Evolutionary conservation across 805 yeast genomes (phyloP), one percentile per base, ranked within the genome.

Genomic region (Saturnispora saitoi): DNA sequence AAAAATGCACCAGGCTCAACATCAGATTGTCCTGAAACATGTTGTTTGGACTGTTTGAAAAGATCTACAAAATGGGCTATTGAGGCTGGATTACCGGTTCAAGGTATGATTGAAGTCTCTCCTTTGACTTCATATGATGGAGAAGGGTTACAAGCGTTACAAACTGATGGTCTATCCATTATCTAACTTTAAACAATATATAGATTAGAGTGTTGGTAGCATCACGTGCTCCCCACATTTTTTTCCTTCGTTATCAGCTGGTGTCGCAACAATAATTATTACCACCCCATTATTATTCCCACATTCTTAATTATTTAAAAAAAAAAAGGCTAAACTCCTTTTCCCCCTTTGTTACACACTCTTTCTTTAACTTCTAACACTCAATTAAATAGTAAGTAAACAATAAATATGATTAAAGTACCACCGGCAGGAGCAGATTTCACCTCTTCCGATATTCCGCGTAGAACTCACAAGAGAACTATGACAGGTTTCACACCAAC

Each of bases 401-500:
- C 26, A n/a, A 17, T 6, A 28, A 17, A 10, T 20, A 45, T 45
- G 48, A 38, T 38, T 10, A 34, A 26, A 22, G 43, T 45, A 6
- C 42, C 48, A 39, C 14, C 30, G 11, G 40, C 48, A 28, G 48
- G 44, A 14, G 43, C 48, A 7, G 48, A 39, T 15, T 39, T 45
- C 24, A 39, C 39, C 4, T 45, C 48, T 12, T 20, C 26, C 26
- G 45, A 40, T 19, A 19, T 19, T 24, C 45, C 45, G 4, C 41
- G 48, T 30, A 39, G 60, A 45, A 67, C 65, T 42, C 82, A 83
- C 58, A 73, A 81, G 61, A 75, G 96, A 60, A 80, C 96, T 42
- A 75, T 86, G 58, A 86, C 96, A 0, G 97, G 97, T 30, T 86
- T 89, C 66, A 81, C 95, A 4, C 95, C 95, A 10, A 84, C 86